Conservation (phyloP, 768 basidiomycete genomes). For the Arthromyces matolae region DNA sequence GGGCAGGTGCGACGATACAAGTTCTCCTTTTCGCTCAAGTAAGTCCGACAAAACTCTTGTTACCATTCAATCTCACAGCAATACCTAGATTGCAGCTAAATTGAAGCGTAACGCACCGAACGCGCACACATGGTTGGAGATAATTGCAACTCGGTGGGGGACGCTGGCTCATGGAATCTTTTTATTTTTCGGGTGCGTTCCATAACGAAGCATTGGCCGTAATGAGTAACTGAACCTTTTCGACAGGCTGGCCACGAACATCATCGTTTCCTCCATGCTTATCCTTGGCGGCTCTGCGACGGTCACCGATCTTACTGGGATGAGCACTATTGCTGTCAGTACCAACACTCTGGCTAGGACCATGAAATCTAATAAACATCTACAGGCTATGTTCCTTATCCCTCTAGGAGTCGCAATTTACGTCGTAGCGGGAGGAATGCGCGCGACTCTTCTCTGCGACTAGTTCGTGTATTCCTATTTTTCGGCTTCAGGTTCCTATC, state of each 20-base stretch:
- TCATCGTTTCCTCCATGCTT: conserved; percentile 87
- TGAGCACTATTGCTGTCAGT: conserved; percentile 74
- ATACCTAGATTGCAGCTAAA: conserved; percentile 73
- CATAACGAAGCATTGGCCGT: not conserved
- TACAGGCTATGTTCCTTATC: conserved; percentile 82
- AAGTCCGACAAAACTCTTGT: not conserved
- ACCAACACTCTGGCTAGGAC: not conserved
- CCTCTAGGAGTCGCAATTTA: conserved; percentile 87
- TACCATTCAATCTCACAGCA: not conserved
- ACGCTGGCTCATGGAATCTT: conserved; percentile 74
- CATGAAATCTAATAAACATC: not conserved
- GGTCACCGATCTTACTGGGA: conserved; percentile 83
- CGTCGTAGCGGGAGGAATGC: conserved; percentile 84
- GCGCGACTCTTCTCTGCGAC: conserved; percentile 81
- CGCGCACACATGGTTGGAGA: conserved; percentile 87
- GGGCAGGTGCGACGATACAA: conserved; percentile 80
- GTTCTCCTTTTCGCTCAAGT: conserved; percentile 85
- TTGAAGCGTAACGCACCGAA: conserved; percentile 89
- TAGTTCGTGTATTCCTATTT: conserved; percentile 48
- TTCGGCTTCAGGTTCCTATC: not conserved
- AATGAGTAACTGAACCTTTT: not conserved
- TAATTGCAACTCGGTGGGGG: conserved; percentile 81
- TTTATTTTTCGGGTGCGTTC: conserved; percentile 76
- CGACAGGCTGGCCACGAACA: conserved; percentile 74
- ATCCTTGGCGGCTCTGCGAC: conserved; percentile 83